Base-by-base conservation (phyloP, 305 asterid genomes). In the Coffea humblotiana region DNA sequence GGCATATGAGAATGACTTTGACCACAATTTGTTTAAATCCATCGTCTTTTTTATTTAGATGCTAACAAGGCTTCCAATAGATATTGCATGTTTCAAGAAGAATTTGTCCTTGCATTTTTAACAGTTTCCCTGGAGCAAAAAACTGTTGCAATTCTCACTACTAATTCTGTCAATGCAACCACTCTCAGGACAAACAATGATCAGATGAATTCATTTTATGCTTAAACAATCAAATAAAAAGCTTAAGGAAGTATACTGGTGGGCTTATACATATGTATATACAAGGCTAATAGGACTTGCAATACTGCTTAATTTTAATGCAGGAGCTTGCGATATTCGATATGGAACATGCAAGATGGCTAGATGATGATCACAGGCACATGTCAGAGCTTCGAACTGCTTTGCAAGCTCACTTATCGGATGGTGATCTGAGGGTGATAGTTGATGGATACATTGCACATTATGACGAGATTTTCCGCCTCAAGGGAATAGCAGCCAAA, bases 341-440 rank as follows among this genome's bases (percentile, higher is more conserved):
- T 82, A 91, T 94, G 97, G 99, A 96, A 81, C 92, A 96, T 65
- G 89, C 97, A 16, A 87, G 98, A 83, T 96, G 99, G 99, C 43
- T 94, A 52, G 98, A 96, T 40, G 98, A 96, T 49, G 98, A 96
- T 85, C 91, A 90, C 66, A 81, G 97, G 85, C 97, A 93, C 70
- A 89, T 92, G 86, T 84, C 92, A 2, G 98, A 94, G 80, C 93
- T 96, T 18, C 89, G 97, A 71, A 83, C 88, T 0, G 98, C 97
- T 61, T 54, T 96, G 79, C 98, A 94, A 73, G 92, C 97, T 2
- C 95, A 92, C 76, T 83, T 94, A 77, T 83, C 92, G 0, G 99
- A 96, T 11, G 83, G 87, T 2, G 98, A 96, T 79, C 86, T 94
- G 66, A 86, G 98, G 80, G 80, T 94, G 7, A 85, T 92, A 19